Evolutionary conservation across 2,329 filamentous ascomycete genomes (phyloP).

Genomic region (Ophiostoma tasmaniense): DNA sequence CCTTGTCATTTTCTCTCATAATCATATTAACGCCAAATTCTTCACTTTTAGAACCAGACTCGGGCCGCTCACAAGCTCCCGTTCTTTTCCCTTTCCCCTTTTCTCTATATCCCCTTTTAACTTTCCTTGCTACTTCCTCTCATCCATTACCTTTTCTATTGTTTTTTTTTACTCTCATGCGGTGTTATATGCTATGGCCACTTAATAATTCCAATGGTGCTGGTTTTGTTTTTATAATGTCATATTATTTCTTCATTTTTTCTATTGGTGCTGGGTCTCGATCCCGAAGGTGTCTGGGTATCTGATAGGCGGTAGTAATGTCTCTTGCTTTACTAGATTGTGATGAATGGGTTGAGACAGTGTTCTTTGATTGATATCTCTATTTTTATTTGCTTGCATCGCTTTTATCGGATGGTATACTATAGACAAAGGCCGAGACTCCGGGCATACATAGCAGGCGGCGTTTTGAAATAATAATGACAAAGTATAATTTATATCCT

Average conservation of each 20-base stretch:
- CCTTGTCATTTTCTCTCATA: neutral
- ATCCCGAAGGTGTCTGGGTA: neutral
- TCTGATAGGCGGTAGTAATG: neutral
- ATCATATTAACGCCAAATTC: neutral
- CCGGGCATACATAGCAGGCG: too few relatives aligned
- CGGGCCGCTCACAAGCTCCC: neutral
- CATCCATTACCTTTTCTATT: neutral
- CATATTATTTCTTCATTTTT: neutral
- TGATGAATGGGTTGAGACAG: neutral
- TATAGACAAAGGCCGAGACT: too few relatives aligned
- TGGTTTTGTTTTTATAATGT: neutral
- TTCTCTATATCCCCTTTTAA: neutral
- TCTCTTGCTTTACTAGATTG: neutral
- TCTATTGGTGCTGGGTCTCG: neutral
- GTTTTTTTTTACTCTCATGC: conserved; percentile 11
- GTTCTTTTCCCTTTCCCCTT: neutral
- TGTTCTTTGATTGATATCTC: neutral
- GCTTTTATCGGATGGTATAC: neutral
- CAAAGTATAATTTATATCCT: neutral
- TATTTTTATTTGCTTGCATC: neutral
- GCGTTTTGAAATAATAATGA: neutral
- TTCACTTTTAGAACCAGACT: neutral
- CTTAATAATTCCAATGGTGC: conserved; percentile 9
- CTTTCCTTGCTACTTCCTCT: neutral
- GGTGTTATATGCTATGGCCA: conserved; percentile 12